Evolutionary conservation across 129 eudicot species (phyloP), one percentile per base, ranked within the genome.

Genomic region (Flaveria robusta): DNA sequence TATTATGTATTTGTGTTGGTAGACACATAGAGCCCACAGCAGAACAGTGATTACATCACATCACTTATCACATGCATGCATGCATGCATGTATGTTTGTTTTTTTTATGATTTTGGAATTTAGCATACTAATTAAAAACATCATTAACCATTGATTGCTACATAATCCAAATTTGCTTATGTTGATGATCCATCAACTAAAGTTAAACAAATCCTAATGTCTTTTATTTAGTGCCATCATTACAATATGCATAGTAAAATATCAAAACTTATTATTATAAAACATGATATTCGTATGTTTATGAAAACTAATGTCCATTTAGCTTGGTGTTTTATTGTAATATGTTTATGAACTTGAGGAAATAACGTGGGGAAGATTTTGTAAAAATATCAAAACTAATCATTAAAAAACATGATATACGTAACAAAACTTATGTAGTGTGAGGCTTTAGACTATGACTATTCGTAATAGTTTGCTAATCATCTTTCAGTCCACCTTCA

Each of bases 21-120:
- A 37, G 69, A 54, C 68, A 72, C 5, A 31, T 64, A 29, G 69
- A 64, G 46, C 69, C 69, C 69, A 64, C 69, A 65, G 27, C 23
- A 18, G 74, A 55, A 72, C 26, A 74, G 74, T 34, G 16, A 16
- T 72, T 34, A 45, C 71, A 68, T 68, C 55, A 63, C 56, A 72
- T 78, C 76, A 58, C 73, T 59, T 58, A 31, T 60, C 76, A 54
- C 76, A 72, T 72, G 77, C 68, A 49, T 68, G 81, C 76, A 72
- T 72, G 77, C 68, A 49, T 68, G 81, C 2, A 2, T 24, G 43
- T 31, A 12, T 63, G 68, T 63, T 49, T 70, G 74, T 29, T 49
- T 70, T 46, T 24, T 46, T 74, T 49, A 5, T 76, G 9, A 3
- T 39, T 65, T 79, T 79, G 83, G 73, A 78, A 23, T 63, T 50